Base-by-base conservation (phyloP, 768 basidiomycete species). In the Rhodosporidiobolus odoratus region DNA sequence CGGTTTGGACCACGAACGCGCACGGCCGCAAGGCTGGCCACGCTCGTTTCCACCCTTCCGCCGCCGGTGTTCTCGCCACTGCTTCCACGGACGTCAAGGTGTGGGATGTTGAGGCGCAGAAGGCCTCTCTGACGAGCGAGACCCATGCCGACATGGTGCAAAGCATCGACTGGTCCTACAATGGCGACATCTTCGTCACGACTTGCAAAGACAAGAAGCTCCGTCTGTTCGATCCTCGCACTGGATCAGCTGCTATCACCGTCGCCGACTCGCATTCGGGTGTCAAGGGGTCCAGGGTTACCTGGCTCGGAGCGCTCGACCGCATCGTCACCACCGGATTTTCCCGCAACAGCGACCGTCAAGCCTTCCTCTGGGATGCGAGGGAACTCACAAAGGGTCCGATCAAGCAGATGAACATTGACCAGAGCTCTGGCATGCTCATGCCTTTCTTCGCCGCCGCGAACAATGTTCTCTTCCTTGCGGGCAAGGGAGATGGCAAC, bases 401-500 rank as follows among this genome's bases (percentile, higher is more conserved):
- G 43, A 75, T 93, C 72, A 94, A 92, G 82, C 91, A 86, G 67
- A 81, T 87, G 62, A 83, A 83, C 21, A 82, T 98, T 69, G 95
- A 99, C 79, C 92, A 94, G 79, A 88, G 88, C 47, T 87, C 93
- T 61, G 95, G 95, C 47, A 91, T 95, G 16, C 79, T 94, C 52
- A 98, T 98, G 93, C 95, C 95, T 3, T 96, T 96, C 86, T 98
- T 91, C 88, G 87, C 86, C 50, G 93, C 95, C 75, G 97, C 95
- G 79, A 89, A 90, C 75, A 89, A 96, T 15, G 2, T 13, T 63
- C 81, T 32, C 50, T 76, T 72, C 75, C 67, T 75, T 86, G 92
- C 91, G 79, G 92, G 93, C 59, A 95, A 95, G 81, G 92, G 92
- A 48, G 95, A 99, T 77, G 95, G 95, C 37, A 99, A 99, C 79